These are phyloP conservation scores for Theileria orientalis DNA, from an alignment of 169 alveolate species.

Conservation along the genomic window DNA sequence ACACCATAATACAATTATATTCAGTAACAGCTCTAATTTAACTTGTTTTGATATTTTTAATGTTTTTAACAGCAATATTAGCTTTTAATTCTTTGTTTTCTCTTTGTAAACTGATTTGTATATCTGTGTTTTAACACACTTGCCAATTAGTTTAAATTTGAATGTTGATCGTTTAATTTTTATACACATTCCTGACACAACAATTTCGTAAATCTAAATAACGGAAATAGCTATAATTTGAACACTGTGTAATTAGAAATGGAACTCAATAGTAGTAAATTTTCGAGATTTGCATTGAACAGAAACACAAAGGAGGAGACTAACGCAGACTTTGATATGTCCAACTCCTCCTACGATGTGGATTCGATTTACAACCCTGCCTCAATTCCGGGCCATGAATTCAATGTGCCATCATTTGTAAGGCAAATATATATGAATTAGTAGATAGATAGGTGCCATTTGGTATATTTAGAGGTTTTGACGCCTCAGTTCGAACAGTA, in stretches of 20 bases:
- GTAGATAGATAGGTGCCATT: too few species aligned
- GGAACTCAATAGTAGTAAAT: neutral
- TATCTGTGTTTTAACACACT: too few species aligned
- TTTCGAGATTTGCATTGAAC: slow-evolving; percentile 3
- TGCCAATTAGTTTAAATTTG: too few species aligned
- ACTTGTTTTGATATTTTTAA: neutral
- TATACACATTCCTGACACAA: neutral
- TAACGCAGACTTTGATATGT: neutral
- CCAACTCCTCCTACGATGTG: slow-evolving; percentile 38
- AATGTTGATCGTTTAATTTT: neutral
- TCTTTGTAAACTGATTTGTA: neutral
- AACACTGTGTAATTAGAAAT: neutral
- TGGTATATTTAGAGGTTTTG: too few species aligned
- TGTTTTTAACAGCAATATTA: too few species aligned
- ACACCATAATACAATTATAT: too few species aligned
- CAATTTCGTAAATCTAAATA: too few species aligned
- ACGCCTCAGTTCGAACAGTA: neutral
- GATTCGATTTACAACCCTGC: slow-evolving; percentile 30
- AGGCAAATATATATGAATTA: too few species aligned
- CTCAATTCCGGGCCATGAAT: slow-evolving; percentile 36
- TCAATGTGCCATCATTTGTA: slow-evolving; percentile 38
- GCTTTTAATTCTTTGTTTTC: too few species aligned
- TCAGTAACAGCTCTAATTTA: neutral
- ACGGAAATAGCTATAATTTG: neutral
- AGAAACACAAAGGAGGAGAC: neutral